A percentile compares a stretch with the other conserved stretches of the same genome.
Conservation (phyloP, 2,329 filamentous ascomycete genomes). For the Fusarium sp. region DNA sequence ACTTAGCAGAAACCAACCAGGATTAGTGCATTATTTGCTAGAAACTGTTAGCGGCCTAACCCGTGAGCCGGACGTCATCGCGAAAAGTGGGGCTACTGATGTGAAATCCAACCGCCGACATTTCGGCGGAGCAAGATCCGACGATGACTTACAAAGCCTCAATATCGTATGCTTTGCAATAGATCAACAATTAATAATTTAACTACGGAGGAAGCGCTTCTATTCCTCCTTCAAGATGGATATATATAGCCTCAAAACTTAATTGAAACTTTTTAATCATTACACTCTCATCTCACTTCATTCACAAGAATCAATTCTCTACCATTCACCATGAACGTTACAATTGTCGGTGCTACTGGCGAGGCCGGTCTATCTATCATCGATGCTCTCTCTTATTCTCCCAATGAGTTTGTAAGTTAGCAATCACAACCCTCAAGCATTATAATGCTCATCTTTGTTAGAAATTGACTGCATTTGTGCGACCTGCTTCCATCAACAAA, state of each 20-base stretch:
- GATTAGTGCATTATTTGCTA: too few species aligned
- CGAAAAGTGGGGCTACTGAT: neutral
- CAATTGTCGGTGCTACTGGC: slow-evolving; percentile 37
- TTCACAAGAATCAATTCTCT: neutral
- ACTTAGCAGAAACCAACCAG: too few species aligned
- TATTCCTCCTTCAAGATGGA: too few species aligned
- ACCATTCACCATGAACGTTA: slow-evolving; percentile 29
- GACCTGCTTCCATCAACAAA: slow-evolving; percentile 32
- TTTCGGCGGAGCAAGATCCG: slow-evolving; percentile 16
- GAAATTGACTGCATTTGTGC: slow-evolving; percentile 30
- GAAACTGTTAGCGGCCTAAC: neutral
- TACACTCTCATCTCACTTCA: neutral
- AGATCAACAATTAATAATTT: slow-evolving; percentile 15
- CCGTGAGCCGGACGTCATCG: too few species aligned
- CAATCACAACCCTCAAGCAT: neutral
- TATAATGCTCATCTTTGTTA: neutral
- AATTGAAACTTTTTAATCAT: neutral
- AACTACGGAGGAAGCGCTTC: neutral
- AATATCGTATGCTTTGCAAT: slow-evolving; percentile 3
- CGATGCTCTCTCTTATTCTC: slow-evolving; percentile 16
- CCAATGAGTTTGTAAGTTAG: slow-evolving; percentile 25
- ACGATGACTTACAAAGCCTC: slow-evolving; percentile 24
- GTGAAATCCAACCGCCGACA: neutral
- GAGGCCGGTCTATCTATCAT: slow-evolving; percentile 31
- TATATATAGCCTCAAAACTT: neutral